Percentiles rank a stretch among this genome's conserved stretches.
Evolutionary conservation across 2,329 filamentous ascomycete genomes (phyloP).

Genomic region (Colletotrichum sp.): DNA sequence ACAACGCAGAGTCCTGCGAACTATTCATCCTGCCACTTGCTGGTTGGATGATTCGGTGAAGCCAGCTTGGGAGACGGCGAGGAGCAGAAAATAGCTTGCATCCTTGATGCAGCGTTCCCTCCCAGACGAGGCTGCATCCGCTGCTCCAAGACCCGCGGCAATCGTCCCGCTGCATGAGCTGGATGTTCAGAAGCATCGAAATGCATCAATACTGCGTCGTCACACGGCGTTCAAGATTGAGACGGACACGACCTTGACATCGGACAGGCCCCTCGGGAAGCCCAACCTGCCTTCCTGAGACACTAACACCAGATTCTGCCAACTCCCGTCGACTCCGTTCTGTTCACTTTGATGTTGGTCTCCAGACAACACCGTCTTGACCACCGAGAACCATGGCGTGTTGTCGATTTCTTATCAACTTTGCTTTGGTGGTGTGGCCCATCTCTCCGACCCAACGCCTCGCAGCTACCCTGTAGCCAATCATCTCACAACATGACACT

Average conservation of each 20-base stretch:
- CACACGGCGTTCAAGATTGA: background rate
- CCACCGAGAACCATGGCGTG: background rate
- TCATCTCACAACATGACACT: constrained; percentile 24
- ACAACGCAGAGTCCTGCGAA: background rate
- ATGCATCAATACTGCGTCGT: background rate
- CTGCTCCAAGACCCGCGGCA: background rate
- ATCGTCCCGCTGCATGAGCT: background rate
- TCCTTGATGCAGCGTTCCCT: background rate
- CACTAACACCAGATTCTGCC: constrained; percentile 12
- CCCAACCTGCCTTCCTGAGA: background rate
- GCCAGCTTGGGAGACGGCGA: background rate
- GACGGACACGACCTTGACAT: background rate
- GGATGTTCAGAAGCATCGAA: background rate
- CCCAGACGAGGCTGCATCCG: background rate
- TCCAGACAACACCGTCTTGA: background rate
- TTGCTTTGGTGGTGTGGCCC: constrained; percentile 5
- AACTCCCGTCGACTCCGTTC: background rate
- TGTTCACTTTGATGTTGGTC: background rate
- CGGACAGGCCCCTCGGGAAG: background rate
- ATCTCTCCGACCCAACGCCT: constrained; percentile 25
- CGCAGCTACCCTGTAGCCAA: constrained; percentile 30
- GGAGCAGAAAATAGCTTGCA: background rate
- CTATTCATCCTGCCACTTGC: background rate
- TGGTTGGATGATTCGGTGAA: background rate
- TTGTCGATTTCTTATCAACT: constrained; percentile 2